Percentiles rank a stretch among this genome's conserved stretches.
phyloP scores from a whole-genome alignment of 2,329 filamentous ascomycete species.

The Pseudogymnoascus sp. region DNA sequence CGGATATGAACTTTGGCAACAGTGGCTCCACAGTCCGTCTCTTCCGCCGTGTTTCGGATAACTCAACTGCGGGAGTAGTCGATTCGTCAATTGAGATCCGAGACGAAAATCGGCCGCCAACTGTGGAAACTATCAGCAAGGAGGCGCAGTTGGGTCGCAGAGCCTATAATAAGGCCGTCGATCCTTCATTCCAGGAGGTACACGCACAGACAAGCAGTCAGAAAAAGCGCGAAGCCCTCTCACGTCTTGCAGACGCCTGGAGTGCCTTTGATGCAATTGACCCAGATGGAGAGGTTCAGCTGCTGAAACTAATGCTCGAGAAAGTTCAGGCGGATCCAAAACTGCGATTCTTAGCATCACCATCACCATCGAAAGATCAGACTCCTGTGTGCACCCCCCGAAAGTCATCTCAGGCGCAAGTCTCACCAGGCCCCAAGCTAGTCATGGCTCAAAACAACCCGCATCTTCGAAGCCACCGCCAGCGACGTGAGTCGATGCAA shows the following conservation, averaged over 20 bases:
- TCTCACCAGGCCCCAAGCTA: constrained; percentile 48
- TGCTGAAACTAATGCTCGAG: constrained; percentile 73
- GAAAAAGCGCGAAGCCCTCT: constrained; percentile 76
- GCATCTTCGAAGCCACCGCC: constrained; percentile 72
- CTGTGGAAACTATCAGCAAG: constrained; percentile 60
- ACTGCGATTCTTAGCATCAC: constrained; percentile 34
- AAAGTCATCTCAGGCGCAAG: constrained; percentile 24
- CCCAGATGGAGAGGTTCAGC: constrained; percentile 81
- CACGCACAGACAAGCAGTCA: constrained; percentile 69
- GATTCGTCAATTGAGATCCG: constrained; percentile 21
- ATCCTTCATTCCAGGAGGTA: constrained; percentile 76
- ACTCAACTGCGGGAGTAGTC: constrained; percentile 34
- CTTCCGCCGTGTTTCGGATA: constrained; percentile 80
- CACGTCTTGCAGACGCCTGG: constrained; percentile 78
- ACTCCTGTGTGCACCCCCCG: constrained; percentile 55
- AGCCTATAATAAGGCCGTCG: constrained; percentile 73
- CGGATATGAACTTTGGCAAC: constrained; percentile 92
- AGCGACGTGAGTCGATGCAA: constrained; percentile 47
- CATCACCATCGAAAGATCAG: constrained; percentile 31
- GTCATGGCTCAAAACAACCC: constrained; percentile 77
- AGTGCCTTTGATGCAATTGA: constrained; percentile 78
- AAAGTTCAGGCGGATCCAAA: constrained; percentile 65
- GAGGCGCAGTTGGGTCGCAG: constrained; percentile 77
- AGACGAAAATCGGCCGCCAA: constrained; percentile 60
- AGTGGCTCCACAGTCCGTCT: constrained; percentile 85